Base-by-base conservation (phyloP, 768 basidiomycete species). In the Mycena leptocephala region DNA sequence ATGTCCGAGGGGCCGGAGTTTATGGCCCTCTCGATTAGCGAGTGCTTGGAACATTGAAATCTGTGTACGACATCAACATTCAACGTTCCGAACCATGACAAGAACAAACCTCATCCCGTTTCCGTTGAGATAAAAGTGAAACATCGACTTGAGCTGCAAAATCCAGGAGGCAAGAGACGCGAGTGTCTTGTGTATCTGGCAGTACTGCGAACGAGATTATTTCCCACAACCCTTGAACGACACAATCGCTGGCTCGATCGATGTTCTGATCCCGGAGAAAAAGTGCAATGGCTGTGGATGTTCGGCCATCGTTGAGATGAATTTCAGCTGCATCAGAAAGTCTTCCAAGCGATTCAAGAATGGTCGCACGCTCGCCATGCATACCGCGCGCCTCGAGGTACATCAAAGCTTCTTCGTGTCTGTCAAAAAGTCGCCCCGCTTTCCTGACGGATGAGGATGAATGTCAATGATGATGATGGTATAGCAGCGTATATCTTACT, bases 311-410 rank as follows among this genome's bases (percentile, higher is more conserved):
- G 0, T 81, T 79, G 10, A 91, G 71, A 77, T 91, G 88, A 26
- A 92, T 78, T 24, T 90, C 85, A 0, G 92, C 92, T 0, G 93
- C 93, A 43, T 93, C 90, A 1, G 78, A 70, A 46, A 82, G 85
- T 71, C 85, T 84, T 16, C 85, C 87, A 10, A 88, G 83, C 5
- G 82, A 81, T 35, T 86, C 85, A 14, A 93, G 83, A 9, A 94
- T 75, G 0, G 82, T 80, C 0, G 89, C 89, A 8, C 86, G 90
- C 11, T 90, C 88, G 18, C 85, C 73, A 77, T 92, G 89, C 20
- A 94, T 81, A 41, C 89, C 89, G 46, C 87, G 87, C 6, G 90
- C 87, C 66, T 92, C 89, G n/a, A 92, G 85, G 75, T 91, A 95
- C 46, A 88, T 87, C 26, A 93, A 75, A 33, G 87, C 86, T 24